Evolutionary conservation across 345 rosid species (phyloP), one percentile per base, ranked within the genome.

Genomic region (Gossypium mustelinum): DNA sequence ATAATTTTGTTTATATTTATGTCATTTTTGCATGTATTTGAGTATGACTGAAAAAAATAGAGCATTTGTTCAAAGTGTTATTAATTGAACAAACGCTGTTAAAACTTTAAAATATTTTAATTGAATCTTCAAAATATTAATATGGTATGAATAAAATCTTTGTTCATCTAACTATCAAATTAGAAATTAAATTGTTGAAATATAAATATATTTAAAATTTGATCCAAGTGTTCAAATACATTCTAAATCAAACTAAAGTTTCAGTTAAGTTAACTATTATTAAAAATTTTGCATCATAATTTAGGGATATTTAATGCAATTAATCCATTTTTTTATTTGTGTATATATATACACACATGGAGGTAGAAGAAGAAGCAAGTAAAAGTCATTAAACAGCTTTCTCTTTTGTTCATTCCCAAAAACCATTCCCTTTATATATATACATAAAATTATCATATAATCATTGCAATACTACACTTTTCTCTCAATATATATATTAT

Each of bases 271-370:
- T 34, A 4, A 34, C 39, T 34, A 34, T 4, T 34, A 34, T 34
- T 34, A 34, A 34, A 29, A 34, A 34, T 0, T 34, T 34, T 34
- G 6, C 6, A 34, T 29, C 1, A 29, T 34, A 34, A 34, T 34
- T 34, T 34, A 0, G 41, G 7, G 41, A 5, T 34, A 7, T 34
- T 34, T 34, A 34, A 34, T 34, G 7, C 7, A 34, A 34, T 34
- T 34, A 34, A 34, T 1, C 41, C 41, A 34, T 34, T 34, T 34
- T 1, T 34, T 34, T 34, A 34, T 34, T 34, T 5, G 7, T 34
- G 41, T 84, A 82, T 87, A 34, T 79, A 82, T 79, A 86, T 84
- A 82, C 86, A 81, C 7, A 34, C 41, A 84, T 79, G 79, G 84
- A 84, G 87, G 86, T 76, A 61, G 69, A 43, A 66, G 86, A 72